phyloP scores from a whole-genome alignment of 2,329 filamentous ascomycete species.

The Colletotrichum phormii region DNA sequence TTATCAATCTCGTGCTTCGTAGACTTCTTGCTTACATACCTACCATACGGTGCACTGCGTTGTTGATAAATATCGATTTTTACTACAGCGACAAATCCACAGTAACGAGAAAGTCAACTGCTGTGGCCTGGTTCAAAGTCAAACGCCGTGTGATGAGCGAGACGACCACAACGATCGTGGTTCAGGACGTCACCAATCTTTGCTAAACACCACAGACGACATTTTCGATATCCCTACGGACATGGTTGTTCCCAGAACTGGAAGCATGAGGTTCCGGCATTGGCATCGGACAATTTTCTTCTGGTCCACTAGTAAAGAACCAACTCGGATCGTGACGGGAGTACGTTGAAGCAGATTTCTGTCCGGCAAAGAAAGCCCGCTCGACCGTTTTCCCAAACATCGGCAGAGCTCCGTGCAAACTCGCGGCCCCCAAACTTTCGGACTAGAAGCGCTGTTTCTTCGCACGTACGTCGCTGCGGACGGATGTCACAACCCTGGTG shows the following conservation, averaged over 20 bases:
- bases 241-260: background rate
- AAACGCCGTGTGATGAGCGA: no score
- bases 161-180: no score
- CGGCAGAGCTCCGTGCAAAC: background rate
- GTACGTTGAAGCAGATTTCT: background rate
- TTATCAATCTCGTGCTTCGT: no score
- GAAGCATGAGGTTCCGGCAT: background rate
- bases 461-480: background rate
- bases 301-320: background rate
- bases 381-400: background rate
- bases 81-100: no score
- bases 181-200: background rate
- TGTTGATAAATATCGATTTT: no score
- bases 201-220: background rate
- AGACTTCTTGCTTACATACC: no score
- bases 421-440: conserved; percentile 1
- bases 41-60: no score
- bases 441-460: background rate
- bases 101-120: no score
- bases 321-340: background rate
- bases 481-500: background rate
- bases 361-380: background rate
- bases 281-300: background rate
- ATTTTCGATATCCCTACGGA: background rate
- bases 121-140: no score